Evolutionary conservation across 768 basidiomycete genomes (phyloP), one percentile per base, ranked within the genome.

Genomic region (Dictyophora rubrovolvata): DNA sequence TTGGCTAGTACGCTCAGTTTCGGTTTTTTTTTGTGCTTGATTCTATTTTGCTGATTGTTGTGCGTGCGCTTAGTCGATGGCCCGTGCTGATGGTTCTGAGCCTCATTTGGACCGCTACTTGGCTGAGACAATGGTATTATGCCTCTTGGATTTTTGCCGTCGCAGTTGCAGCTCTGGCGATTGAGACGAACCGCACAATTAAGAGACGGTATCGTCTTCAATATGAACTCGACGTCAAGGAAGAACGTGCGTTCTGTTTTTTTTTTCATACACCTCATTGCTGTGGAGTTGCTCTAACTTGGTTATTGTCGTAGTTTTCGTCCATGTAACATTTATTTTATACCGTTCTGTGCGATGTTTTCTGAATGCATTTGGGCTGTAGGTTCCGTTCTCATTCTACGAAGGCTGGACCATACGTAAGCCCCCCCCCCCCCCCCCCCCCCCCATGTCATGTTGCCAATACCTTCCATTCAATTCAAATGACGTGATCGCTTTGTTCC

Each of bases 331-430:
- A 37, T 12, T 10, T 14, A 12, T 42, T 42, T 42, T 61, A 17
- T 28, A 34, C n/a, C 18, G 16, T 5, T n/a, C 46, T n/a, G 16
- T 18, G 48, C 35, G 53, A 60, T 35, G 20, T 51, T n/a, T n/a
- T 35, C n/a, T 28, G 28, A 28, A 28, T 28, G 28, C 28, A 7
- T 28, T 28, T 28, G 28, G 7, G 11, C 11, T 8, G 10, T 35
- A 62, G 61, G 18, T 54, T 5, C 61, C 61, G 1, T 62, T 62
- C 57, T 60, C 59, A 7, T 36, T 62, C 21, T 62, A 28, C 35
- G 58, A 62, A 42, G 61, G 61, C 23, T 62, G 61, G 61, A 58
- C 61, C 9, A 17, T 60, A 20, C 46, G 61, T 62, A 33, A 48
- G 61, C 59, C 18, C 18, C n/a, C n/a, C n/a, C n/a, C n/a, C n/a